A percentile compares a stretch with the other conserved stretches of the same genome.
These are phyloP conservation scores for Fistulinella cinereoalba DNA, from an alignment of 1,284 basidiomycete species.

Conservation along the genomic window DNA sequence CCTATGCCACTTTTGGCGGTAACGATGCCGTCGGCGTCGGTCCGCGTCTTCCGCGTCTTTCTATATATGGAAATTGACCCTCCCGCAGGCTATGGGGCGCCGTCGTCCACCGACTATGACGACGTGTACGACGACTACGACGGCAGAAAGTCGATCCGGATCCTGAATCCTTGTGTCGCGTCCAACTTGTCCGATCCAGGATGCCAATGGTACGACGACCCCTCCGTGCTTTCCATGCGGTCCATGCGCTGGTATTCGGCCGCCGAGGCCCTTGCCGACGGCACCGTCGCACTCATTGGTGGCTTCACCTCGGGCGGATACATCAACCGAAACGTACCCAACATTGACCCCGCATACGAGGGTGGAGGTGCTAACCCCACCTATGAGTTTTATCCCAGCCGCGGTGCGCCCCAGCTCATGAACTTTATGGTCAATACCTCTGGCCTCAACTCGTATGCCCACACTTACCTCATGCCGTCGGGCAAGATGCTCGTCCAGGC, in stretches of 20 bases:
- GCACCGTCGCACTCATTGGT: conserved; percentile 70
- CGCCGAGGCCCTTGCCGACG: conserved; percentile 71
- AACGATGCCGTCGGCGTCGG: conserved; percentile 79
- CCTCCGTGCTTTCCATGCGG: conserved; percentile 67
- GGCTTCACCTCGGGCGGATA: conserved; percentile 86
- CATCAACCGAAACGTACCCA: conserved; percentile 81
- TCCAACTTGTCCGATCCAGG: conserved; percentile 46
- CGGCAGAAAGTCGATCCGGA: conserved; percentile 64
- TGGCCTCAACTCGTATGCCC: conserved; percentile 87
- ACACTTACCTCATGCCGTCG: conserved; percentile 82
- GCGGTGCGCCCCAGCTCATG: conserved; percentile 42
- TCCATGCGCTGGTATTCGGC: conserved; percentile 85
- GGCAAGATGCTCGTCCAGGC: conserved; percentile 86
- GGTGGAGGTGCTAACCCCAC: conserved; percentile 66
- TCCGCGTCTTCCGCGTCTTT: conserved; percentile 29
- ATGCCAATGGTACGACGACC: conserved; percentile 81
- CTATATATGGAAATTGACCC: background rate
- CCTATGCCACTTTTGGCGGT: conserved; percentile 63
- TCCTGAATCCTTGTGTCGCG: conserved; percentile 72
- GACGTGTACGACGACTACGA: conserved; percentile 63
- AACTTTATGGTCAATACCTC: conserved; percentile 80
- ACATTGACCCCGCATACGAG: conserved; percentile 59
- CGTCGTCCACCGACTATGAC: conserved; percentile 42
- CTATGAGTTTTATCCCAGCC: conserved; percentile 81
- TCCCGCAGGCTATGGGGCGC: background rate